These are phyloP conservation scores for Rhododendron henanense DNA, from an alignment of 148 eudicot species.

Conservation along the genomic window DNA sequence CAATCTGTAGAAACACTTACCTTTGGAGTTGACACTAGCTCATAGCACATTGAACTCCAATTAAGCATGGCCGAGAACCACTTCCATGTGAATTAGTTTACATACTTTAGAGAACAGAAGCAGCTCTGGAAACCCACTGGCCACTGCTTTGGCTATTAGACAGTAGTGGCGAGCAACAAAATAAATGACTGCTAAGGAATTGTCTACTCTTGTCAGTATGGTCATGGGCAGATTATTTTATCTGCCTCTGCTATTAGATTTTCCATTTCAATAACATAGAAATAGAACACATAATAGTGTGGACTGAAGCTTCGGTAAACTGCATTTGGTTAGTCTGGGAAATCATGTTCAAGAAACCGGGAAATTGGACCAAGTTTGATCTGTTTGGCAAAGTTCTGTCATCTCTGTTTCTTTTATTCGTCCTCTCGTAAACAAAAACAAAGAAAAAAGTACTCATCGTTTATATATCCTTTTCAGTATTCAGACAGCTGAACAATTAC, in stretches of 20 bases:
- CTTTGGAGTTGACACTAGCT: neutral
- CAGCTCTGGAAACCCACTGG: neutral
- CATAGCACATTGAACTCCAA: neutral
- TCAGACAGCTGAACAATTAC: neutral
- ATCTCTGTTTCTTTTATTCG: neutral
- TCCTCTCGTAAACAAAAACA: neutral
- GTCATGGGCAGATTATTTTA: conserved; percentile 8
- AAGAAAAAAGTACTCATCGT: neutral
- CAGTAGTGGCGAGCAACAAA: neutral
- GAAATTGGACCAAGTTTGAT: neutral
- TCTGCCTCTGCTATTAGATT: neutral
- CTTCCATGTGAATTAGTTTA: neutral
- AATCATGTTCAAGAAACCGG: neutral
- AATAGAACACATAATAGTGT: neutral
- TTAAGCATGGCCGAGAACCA: neutral
- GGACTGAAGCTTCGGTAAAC: neutral
- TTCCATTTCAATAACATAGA: neutral
- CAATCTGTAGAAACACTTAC: neutral
- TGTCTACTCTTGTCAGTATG: conserved; percentile 13
- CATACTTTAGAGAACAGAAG: neutral
- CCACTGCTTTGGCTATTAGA: neutral
- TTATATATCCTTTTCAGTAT: neutral
- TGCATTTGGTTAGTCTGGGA: neutral
- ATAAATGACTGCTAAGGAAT: neutral
- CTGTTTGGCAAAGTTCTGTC: neutral